phyloP scores from a whole-genome alignment of 345 rosid species.

The Eucalyptus marginata region DNA sequence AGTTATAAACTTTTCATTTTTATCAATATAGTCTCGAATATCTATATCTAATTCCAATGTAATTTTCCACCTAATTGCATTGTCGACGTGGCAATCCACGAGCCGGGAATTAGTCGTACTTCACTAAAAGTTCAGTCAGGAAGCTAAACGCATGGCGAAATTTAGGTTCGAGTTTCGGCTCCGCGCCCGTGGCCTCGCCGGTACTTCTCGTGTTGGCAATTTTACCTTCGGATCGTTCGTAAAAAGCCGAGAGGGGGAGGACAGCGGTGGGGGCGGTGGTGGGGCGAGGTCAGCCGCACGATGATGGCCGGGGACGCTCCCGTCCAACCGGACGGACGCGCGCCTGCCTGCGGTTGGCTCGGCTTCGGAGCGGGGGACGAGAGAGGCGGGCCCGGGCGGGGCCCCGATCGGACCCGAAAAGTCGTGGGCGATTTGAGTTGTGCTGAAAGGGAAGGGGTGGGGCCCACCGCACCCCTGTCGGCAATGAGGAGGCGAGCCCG shows the following conservation, averaged over 20 bases:
- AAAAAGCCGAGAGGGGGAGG: background rate
- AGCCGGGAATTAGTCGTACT: background rate
- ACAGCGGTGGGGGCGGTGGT: background rate
- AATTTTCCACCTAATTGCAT: too few species aligned
- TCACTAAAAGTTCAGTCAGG: background rate
- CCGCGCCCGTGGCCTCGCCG: fast-evolving
- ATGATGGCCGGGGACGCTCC: background rate
- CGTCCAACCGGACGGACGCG: background rate
- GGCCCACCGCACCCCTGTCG: constrained; percentile 24
- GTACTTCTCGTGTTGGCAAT: background rate
- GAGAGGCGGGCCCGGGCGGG: background rate
- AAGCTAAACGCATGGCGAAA: fast-evolving
- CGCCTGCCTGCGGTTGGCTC: background rate
- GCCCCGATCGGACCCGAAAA: background rate
- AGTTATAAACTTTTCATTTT: fast-evolving
- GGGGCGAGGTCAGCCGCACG: background rate
- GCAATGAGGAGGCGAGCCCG: constrained; percentile 31
- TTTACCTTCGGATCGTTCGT: background rate
- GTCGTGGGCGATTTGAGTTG: background rate
- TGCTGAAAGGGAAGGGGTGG: background rate
- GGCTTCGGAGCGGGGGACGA: background rate
- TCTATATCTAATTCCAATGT: background rate
- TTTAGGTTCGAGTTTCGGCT: background rate
- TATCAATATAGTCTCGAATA: fast-evolving
- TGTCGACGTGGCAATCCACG: fast-evolving